Conservation (phyloP, 495 filamentous ascomycete genomes). For the Pseudoneurospora amorphoporcata region DNA sequence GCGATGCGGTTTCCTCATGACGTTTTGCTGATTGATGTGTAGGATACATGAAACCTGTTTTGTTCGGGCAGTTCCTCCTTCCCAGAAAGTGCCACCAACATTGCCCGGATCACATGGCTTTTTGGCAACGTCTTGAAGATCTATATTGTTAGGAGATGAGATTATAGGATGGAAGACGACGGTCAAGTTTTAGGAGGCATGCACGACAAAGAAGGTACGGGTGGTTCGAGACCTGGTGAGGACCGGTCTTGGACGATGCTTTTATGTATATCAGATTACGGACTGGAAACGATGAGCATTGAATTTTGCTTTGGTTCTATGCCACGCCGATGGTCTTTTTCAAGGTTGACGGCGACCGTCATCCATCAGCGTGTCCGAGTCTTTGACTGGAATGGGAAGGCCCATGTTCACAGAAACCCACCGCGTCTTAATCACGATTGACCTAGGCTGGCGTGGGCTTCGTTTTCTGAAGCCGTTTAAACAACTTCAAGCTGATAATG, state of each 20-base stretch:
- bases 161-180: neutral
- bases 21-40: neutral
- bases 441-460: neutral
- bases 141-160: neutral
- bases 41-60: neutral
- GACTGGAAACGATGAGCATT: neutral
- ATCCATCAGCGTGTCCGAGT: neutral
- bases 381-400: neutral
- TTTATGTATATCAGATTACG: neutral
- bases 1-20: neutral
- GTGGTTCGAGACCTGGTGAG: neutral
- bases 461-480: too few species aligned
- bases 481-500: too few species aligned
- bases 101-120: too few species aligned
- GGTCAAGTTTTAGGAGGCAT: neutral
- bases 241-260: neutral
- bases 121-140: too few species aligned
- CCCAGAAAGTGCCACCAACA: too few species aligned
- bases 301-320: neutral
- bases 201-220: neutral
- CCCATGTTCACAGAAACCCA: neutral
- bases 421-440: neutral
- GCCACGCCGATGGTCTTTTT: neutral
- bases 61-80: neutral
- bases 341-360: neutral